These are phyloP conservation scores for Cucurbita pepo DNA, from an alignment of 306 rosid genomes.

Conservation along the genomic window DNA sequence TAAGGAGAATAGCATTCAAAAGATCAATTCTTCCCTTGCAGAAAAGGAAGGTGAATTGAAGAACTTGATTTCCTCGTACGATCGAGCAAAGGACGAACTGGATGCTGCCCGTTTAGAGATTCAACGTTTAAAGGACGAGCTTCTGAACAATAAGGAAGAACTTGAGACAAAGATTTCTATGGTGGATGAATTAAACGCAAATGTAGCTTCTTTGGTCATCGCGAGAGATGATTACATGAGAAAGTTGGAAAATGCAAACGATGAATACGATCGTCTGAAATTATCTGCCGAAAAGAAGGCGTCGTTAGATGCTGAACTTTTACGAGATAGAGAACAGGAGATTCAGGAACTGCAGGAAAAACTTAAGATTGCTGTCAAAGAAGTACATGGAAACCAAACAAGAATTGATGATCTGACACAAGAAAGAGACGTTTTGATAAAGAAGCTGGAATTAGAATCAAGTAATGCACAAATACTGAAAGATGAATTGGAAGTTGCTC, in stretches of 20 bases:
- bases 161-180: slow-evolving; percentile 31
- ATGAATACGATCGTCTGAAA: slow-evolving; percentile 38
- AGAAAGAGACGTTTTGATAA: slow-evolving; percentile 38
- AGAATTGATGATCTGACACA: slow-evolving; percentile 30
- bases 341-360: slow-evolving; percentile 37
- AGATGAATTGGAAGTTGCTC: slow-evolving; percentile 26
- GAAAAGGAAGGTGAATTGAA: slow-evolving; percentile 53
- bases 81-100: slow-evolving; percentile 37
- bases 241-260: slow-evolving; percentile 25
- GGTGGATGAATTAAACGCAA: slow-evolving; percentile 39
- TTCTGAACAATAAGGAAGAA: slow-evolving; percentile 32
- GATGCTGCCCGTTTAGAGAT: slow-evolving; percentile 29
- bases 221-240: slow-evolving; percentile 32
- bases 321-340: slow-evolving; percentile 50
- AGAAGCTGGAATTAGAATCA: slow-evolving; percentile 32
- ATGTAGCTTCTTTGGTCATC: slow-evolving; percentile 24
- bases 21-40: slow-evolving; percentile 46
- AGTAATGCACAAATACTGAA: slow-evolving; percentile 31
- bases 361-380: slow-evolving; percentile 27
- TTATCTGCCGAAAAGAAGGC: slow-evolving; percentile 38
- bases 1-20: slow-evolving; percentile 31
- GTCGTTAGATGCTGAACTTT: slow-evolving; percentile 34
- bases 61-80: slow-evolving; percentile 29
- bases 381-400: slow-evolving; percentile 22
- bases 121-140: slow-evolving; percentile 44